Evolutionary conservation across 2,329 filamentous ascomycete genomes (phyloP), one percentile per base, ranked within the genome.

Genomic region (Beauveria asiatica): DNA sequence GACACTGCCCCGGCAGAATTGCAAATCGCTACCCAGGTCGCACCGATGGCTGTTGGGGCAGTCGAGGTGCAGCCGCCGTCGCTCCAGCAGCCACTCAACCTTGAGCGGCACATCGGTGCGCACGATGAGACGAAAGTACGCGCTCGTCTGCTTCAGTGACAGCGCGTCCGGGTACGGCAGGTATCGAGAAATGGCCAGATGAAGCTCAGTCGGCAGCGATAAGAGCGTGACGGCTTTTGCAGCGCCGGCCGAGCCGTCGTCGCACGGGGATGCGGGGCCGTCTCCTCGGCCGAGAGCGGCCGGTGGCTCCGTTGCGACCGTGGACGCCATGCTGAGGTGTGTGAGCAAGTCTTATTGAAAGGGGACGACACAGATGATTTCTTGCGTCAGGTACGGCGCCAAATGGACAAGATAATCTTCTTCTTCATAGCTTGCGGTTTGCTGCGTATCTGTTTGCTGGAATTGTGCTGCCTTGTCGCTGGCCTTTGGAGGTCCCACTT

Each of bases 111-210:
- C 75, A 41, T 84, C 85, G 0, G 87, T 90, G 69, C 86, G 79
- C 62, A 89, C 84, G 1, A 88, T 72, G 52, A 70, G 67, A 73
- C 85, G 86, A 70, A 90, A 86, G 67, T 87, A 78, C 61, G 79
- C 78, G 67, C 75, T 84, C 21, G 82, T 82, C 68, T 89, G 86
- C 67, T 89, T 89, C 17, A 90, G 74, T 0, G 86, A 86, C 1
- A 90, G 78, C 0, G 87, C 87, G 63, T 90, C 87, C 0, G 87
- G 87, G 63, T 90, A 90, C 37, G 80, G 80, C 61, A 90, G 82
- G 58, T 82, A 75, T 11, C 76, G 69, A 37, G 82, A 75, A 59
- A 90, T 85, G 54, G 83, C 77, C 1, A 87, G 69, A 65, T 89
- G 87, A n/a, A 90, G 76, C 66, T 90, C 87, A 0, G 83, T 76